Conservation (phyloP, 106 monocot genomes). For the Dendrobium nobile region DNA sequence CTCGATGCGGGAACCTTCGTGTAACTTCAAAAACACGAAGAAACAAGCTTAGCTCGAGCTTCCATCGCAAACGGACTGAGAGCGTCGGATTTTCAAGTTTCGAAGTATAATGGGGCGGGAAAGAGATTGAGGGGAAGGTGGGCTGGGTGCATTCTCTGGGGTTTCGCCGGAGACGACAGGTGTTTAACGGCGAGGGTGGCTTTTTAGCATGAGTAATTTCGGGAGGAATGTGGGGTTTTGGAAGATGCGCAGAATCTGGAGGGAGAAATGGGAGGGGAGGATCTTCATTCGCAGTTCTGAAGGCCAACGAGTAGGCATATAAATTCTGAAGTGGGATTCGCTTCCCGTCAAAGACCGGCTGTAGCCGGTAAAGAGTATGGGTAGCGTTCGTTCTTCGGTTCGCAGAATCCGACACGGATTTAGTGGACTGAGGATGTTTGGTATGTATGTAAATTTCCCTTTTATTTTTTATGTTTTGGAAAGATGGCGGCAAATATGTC, state of each 20-base stretch:
- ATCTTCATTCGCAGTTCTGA: neutral
- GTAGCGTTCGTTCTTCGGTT: neutral
- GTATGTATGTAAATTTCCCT: no score
- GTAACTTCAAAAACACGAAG: neutral
- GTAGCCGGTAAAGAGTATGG: neutral
- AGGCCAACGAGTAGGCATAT: neutral
- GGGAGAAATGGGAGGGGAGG: neutral
- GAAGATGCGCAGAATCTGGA: neutral
- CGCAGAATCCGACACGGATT: neutral
- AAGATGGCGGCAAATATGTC: no score
- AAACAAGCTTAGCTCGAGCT: neutral
- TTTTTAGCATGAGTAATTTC: neutral
- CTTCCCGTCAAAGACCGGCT: neutral
- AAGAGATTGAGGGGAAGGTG: neutral
- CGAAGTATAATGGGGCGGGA: neutral
- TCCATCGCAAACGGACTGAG: neutral
- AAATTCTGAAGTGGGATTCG: neutral
- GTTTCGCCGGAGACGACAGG: neutral
- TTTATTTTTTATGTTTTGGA: no score
- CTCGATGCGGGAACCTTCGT: neutral
- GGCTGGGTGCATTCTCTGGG: neutral
- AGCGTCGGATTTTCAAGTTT: neutral
- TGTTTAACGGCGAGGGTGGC: neutral
- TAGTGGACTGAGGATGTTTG: no score
- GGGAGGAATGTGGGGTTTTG: neutral